A percentile compares a stretch with the other conserved stretches of the same genome.
Conservation (phyloP, 169 alveolate genomes). For the Eimeria maxima region DNA sequence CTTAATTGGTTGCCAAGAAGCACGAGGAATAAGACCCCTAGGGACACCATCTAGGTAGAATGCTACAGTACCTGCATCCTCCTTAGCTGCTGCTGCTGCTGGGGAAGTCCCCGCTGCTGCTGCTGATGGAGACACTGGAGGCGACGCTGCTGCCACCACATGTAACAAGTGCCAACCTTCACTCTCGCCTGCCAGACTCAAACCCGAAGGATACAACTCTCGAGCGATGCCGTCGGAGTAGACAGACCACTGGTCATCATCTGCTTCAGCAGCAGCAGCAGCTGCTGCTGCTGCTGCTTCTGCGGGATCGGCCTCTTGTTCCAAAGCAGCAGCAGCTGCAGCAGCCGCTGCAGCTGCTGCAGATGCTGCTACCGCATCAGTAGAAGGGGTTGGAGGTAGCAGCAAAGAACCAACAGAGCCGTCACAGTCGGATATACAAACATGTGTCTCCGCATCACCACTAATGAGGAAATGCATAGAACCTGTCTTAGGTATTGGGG, state of each 20-base stretch:
- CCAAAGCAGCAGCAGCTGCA: slow-evolving; percentile 18
- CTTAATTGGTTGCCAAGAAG: slow-evolving; percentile 3
- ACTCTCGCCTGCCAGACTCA: background rate
- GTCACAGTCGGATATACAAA: background rate
- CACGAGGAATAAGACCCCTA: slow-evolving; percentile 55
- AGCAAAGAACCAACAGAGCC: slow-evolving; percentile 48
- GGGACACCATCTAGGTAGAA: slow-evolving; percentile 52
- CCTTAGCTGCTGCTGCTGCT: slow-evolving; percentile 7
- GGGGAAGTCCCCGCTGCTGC: background rate
- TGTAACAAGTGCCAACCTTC: slow-evolving; percentile 68
- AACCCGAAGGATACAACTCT: slow-evolving; percentile 21
- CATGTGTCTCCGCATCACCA: slow-evolving; percentile 20
- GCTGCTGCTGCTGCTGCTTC: slow-evolving; percentile 65
- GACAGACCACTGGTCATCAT: slow-evolving; percentile 66
- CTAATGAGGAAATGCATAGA: background rate
- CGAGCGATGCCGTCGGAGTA: slow-evolving; percentile 8
- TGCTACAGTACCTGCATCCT: background rate
- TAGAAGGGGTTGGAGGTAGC: slow-evolving; percentile 22
- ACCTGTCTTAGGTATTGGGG: slow-evolving; percentile 44
- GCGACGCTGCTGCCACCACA: slow-evolving; percentile 41
- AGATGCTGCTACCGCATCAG: background rate
- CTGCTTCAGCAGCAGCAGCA: slow-evolving; percentile 45
- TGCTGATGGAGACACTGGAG: background rate
- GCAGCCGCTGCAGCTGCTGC: slow-evolving; percentile 13
- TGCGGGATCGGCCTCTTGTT: background rate